Evolutionary conservation across 768 basidiomycete genomes (phyloP).

Genomic region (Crepidotus variabilis): DNA sequence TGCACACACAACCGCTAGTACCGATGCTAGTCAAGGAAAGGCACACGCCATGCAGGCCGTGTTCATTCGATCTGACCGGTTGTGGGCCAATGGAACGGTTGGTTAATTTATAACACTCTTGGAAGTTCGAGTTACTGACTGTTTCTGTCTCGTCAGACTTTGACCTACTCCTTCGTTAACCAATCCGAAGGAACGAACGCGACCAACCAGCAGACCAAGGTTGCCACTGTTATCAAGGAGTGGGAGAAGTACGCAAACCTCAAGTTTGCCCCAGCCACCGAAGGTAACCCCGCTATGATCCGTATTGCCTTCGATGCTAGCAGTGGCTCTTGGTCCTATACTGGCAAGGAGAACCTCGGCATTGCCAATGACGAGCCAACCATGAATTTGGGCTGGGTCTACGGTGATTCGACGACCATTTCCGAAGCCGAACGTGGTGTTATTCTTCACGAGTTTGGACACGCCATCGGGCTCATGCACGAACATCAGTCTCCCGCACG

Average conservation of each 20-base stretch:
- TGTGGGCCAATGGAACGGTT: not conserved
- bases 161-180: not conserved
- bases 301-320: conserved; percentile 9
- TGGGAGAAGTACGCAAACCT: conserved; percentile 15
- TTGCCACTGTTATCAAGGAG: conserved; percentile 12
- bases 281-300: not conserved
- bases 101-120: not conserved
- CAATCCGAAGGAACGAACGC: not conserved
- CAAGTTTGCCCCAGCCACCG: conserved; percentile 5
- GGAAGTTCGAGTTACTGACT: not conserved
- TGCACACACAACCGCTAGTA: not conserved
- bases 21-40: not conserved
- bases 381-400: conserved; percentile 16
- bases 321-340: conserved; percentile 12
- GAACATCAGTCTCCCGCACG: conserved; percentile 15
- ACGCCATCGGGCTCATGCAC: conserved; percentile 14
- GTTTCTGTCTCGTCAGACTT: not conserved
- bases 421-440: conserved; percentile 8
- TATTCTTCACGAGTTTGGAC: conserved; percentile 18
- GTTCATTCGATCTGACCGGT: not conserved
- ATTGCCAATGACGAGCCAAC: not conserved
- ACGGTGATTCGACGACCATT: not conserved
- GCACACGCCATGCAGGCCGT: conserved; percentile 2
- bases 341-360: conserved; percentile 7
- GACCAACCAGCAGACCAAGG: conserved; percentile 7